phyloP scores from a whole-genome alignment of 805 yeast genomes.

The Candida incommunis region DNA sequence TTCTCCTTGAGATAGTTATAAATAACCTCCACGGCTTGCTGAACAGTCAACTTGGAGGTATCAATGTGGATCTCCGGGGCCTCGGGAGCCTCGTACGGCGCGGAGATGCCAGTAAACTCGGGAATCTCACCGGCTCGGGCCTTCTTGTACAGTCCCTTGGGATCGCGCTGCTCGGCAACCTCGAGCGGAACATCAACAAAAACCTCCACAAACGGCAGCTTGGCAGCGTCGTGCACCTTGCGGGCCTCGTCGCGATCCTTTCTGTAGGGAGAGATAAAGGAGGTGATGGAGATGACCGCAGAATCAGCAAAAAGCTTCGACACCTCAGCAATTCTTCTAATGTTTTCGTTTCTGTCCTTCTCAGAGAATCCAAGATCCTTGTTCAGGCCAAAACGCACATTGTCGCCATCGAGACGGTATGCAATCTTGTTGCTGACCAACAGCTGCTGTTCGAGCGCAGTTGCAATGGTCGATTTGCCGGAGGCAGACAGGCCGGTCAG shows the following conservation, averaged over 20 bases:
- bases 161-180: conserved; percentile 94
- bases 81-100: conserved; percentile 91
- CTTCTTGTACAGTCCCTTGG: conserved; percentile 91
- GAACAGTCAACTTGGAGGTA: conserved; percentile 58
- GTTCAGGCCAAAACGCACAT: conserved; percentile 86
- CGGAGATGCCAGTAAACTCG: conserved; percentile 90
- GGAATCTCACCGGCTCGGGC: conserved; percentile 90
- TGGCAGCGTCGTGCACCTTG: conserved; percentile 60
- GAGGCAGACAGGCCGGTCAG: conserved; percentile 91
- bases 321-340: conserved; percentile 89
- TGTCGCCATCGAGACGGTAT: conserved; percentile 87
- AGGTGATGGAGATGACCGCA: conserved; percentile 75
- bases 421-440: conserved; percentile 56
- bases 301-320: conserved; percentile 89
- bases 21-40: conserved; percentile 66
- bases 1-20: conserved; percentile 33
- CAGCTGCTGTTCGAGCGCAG: conserved; percentile 77
- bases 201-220: conserved; percentile 78
- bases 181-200: conserved; percentile 86
- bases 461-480: conserved; percentile 89
- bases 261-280: conserved; percentile 85
- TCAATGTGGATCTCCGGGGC: conserved; percentile 69
- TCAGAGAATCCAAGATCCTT: conserved; percentile 90
- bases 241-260: conserved; percentile 78
- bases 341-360: conserved; percentile 85